Evolutionary conservation across 129 eudicot species (phyloP), one percentile per base, ranked within the genome.

Genomic region (Dittrichia graveolens): DNA sequence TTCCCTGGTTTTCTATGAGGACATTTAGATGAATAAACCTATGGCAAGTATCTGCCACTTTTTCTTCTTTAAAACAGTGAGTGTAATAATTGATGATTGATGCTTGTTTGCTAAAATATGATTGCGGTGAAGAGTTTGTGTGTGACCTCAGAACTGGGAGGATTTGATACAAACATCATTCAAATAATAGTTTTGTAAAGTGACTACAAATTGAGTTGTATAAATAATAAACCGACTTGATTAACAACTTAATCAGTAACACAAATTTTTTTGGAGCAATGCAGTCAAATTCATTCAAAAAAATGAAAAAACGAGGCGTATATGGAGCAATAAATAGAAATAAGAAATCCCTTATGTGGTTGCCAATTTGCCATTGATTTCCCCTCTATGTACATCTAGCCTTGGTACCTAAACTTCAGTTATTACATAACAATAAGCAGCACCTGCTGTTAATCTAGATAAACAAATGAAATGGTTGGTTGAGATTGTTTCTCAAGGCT

Each of bases 341-440:
- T 24, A 24, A 24, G 31, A 24, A 24, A 24, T 24, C 2, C 31
- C 31, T 49, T 49, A 34, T 37, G 46, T 35, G 73, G 46, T 48
- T 67, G 31, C 47, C 45, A n/a, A 34, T 67, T 48, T 67, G 31
- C 47, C 45, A n/a, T 49, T 67, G 60, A 35, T n/a, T 31, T 67
- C 8, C 46, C 46, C n/a, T 59, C 13, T 67, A 67, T 67, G 7
- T 67, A 50, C 60, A 49, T 74, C 49, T 16, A 39, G 43, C 35
- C 31, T 24, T 55, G 78, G 53, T 41, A 62, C 71, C 70, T 73
- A 35, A 38, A 61, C 69, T 61, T 61, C 43, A 60, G 15, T 58
- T 35, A 48, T 58, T 19, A 35, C 60, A 48, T 48, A 34, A 46
- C 67, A 72, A 58, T 46, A 59, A 59, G 48, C 35, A 34, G 59